phyloP scores from a whole-genome alignment of 164 flowering plant genomes.

The Chimonanthus salicifolius region DNA sequence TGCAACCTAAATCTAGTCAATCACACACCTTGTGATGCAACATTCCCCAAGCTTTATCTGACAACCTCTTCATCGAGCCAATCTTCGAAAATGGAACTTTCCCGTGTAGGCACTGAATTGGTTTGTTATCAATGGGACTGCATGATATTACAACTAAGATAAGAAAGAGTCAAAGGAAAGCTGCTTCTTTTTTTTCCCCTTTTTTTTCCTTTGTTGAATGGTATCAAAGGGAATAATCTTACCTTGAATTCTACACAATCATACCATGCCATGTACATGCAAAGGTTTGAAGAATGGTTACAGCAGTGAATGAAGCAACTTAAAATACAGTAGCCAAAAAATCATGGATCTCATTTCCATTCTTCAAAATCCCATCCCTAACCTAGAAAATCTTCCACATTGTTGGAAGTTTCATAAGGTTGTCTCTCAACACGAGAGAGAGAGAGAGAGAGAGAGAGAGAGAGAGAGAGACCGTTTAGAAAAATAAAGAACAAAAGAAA shows the following conservation, averaged over 20 bases:
- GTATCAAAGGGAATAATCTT: background rate
- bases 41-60: slow-evolving; percentile 59
- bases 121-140: slow-evolving; percentile 69
- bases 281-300: background rate
- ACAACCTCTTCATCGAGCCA: slow-evolving; percentile 67
- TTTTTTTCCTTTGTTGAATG: too few relatives aligned
- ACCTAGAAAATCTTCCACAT: too few relatives aligned
- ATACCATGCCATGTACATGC: background rate
- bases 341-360: background rate
- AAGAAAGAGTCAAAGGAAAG: slow-evolving; percentile 1
- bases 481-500: too few relatives aligned
- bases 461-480: too few relatives aligned
- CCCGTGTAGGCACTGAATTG: slow-evolving; percentile 69
- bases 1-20: background rate
- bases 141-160: slow-evolving; percentile 19
- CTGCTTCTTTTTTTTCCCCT: background rate
- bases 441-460: too few relatives aligned
- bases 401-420: too few relatives aligned
- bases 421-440: too few relatives aligned
- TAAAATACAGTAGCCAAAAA: background rate
- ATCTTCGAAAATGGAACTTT: slow-evolving; percentile 63
- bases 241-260: background rate
- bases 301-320: background rate
- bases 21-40: slow-evolving; percentile 58
- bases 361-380: background rate